A percentile compares a stretch with the other conserved stretches of the same genome.
These are phyloP conservation scores for Candida taoyuanica DNA, from an alignment of 805 yeast genomes.

Conservation along the genomic window DNA sequence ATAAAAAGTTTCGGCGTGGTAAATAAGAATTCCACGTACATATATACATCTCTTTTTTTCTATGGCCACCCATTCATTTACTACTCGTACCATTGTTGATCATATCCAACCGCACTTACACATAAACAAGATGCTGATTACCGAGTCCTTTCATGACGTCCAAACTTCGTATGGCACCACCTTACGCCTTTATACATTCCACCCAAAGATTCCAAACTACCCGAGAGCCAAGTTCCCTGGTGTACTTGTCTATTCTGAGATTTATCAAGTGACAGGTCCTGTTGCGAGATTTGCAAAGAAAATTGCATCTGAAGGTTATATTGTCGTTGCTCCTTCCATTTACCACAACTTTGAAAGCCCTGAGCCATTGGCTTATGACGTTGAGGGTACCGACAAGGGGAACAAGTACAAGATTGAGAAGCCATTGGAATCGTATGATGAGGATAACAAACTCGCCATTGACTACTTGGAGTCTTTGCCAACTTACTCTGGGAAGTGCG, in stretches of 20 bases:
- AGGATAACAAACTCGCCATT: constrained; percentile 59
- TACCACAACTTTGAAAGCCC: constrained; percentile 69
- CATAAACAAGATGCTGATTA: constrained; percentile 53
- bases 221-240: constrained; percentile 82
- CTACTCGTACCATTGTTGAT: too few relatives aligned
- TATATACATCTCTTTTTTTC: too few relatives aligned
- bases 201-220: constrained; percentile 65
- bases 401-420: constrained; percentile 62
- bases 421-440: constrained; percentile 69
- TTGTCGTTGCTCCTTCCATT: constrained; percentile 74
- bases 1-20: background rate
- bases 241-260: constrained; percentile 73
- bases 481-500: constrained; percentile 68
- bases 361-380: constrained; percentile 65
- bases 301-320: constrained; percentile 76
- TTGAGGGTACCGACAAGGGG: constrained; percentile 71
- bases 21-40: too few relatives aligned
- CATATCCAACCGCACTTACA: background rate
- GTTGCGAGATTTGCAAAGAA: constrained; percentile 72
- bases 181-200: constrained; percentile 60
- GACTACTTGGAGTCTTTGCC: constrained; percentile 54
- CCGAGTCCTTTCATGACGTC: constrained; percentile 61
- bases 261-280: constrained; percentile 81
- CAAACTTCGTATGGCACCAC: constrained; percentile 61
- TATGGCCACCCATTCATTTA: too few relatives aligned